phyloP scores from a whole-genome alignment of 129 eudicot genomes.

The Artemisia annua region DNA sequence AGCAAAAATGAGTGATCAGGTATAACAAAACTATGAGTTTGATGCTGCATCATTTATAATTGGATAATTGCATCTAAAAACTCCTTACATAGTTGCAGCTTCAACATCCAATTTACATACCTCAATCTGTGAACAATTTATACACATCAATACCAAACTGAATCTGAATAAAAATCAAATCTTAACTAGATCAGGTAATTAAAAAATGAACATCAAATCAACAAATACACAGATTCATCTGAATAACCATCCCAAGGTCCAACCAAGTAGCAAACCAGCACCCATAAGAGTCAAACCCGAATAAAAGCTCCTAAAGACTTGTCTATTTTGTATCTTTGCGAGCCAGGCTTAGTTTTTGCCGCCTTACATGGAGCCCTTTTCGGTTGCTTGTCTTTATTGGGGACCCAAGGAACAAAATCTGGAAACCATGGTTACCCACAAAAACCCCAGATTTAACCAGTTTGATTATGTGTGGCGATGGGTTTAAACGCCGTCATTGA shows the following conservation, averaged over 20 bases:
- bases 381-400: constrained; percentile 7
- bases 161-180: background rate
- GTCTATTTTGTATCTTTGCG: constrained; percentile 23
- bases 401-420: constrained; percentile 33
- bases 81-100: constrained; percentile 21
- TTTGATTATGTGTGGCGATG: too few species aligned
- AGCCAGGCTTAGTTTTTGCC: constrained; percentile 26
- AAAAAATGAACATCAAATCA: too few species aligned
- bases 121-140: constrained; percentile 1
- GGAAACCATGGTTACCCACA: constrained; percentile 7
- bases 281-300: constrained; percentile 56
- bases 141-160: background rate
- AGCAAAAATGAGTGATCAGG: too few species aligned
- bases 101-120: constrained; percentile 2
- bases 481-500: too few species aligned
- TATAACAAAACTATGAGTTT: too few species aligned
- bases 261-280: constrained; percentile 70
- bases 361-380: constrained; percentile 16
- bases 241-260: constrained; percentile 67
- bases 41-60: too few species aligned
- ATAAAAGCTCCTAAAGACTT: constrained; percentile 42
- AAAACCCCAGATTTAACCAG: too few species aligned
- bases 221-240: too few species aligned
- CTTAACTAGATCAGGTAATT: background rate
- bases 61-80: constrained; percentile 22